Percentiles rank a stretch among this genome's conserved stretches.
phyloP scores from a whole-genome alignment of 2,329 filamentous ascomycete genomes.

The Cylindrodendrum hubeiense region DNA sequence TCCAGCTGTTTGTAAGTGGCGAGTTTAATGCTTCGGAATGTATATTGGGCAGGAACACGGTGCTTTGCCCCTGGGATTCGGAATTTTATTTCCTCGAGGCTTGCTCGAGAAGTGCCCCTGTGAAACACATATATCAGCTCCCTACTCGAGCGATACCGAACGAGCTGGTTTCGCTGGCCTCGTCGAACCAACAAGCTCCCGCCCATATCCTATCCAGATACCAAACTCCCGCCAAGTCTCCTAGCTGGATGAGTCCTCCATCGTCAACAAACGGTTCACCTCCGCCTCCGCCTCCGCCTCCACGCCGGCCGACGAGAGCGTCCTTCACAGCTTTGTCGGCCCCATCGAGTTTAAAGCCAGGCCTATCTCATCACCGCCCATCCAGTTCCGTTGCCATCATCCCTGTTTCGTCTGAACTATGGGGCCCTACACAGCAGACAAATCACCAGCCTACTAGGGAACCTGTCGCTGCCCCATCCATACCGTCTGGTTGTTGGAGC shows the following conservation, averaged over 20 bases:
- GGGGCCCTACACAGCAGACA: not conserved
- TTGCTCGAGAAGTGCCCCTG: not conserved
- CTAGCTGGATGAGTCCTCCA: no score
- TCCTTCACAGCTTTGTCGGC: slow-evolving; percentile 1
- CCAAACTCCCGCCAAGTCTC: no score
- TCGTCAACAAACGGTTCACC: no score
- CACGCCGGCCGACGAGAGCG: no score
- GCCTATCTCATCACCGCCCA: not conserved
- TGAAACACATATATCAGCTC: slow-evolving; percentile 19
- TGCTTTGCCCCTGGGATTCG: slow-evolving; percentile 21
- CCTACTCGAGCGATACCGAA: slow-evolving; percentile 2
- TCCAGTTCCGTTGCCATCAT: slow-evolving; percentile 8
- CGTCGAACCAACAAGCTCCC: slow-evolving; percentile 3
- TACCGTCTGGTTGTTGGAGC: not conserved
- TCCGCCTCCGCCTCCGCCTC: no score
- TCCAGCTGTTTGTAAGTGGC: slow-evolving; percentile 10
- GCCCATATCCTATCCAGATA: no score
- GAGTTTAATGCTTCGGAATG: slow-evolving; percentile 10
- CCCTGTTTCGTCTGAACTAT: not conserved
- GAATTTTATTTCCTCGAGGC: slow-evolving; percentile 25
- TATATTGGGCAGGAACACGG: slow-evolving; percentile 23
- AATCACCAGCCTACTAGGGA: not conserved
- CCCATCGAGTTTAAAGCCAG: not conserved
- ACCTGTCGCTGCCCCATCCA: not conserved
- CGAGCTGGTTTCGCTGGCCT: slow-evolving; percentile 3